These are phyloP conservation scores for Xylaria sp. DNA, from an alignment of 2,329 filamentous ascomycete genomes.

Conservation along the genomic window DNA sequence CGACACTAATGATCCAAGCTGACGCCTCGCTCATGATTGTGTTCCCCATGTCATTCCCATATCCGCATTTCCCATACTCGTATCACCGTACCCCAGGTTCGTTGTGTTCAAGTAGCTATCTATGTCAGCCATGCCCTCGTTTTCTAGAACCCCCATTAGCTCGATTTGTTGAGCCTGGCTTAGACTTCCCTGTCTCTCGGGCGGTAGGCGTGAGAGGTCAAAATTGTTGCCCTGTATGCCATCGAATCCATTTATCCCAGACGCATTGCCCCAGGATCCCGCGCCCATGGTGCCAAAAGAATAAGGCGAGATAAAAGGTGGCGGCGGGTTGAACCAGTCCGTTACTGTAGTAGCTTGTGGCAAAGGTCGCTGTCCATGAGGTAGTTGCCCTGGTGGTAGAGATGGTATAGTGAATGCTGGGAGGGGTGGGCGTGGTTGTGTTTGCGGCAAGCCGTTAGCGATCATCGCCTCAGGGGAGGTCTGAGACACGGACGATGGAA, in stretches of 20 bases:
- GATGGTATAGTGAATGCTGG: constrained; percentile 50
- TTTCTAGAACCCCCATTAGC: constrained; percentile 81
- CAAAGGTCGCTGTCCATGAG: constrained; percentile 50
- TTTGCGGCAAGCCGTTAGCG: constrained; percentile 28
- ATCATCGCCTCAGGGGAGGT: constrained; percentile 34
- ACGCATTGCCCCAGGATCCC: constrained; percentile 47
- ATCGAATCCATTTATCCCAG: constrained; percentile 32
- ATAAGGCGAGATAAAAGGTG: constrained; percentile 60
- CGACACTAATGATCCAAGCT: background rate
- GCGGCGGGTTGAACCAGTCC: constrained; percentile 60
- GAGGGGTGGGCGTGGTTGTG: constrained; percentile 35
- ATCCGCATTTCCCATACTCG: constrained; percentile 11
- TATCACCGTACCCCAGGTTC: constrained; percentile 36
- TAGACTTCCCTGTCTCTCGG: constrained; percentile 69
- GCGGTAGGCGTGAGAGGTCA: constrained; percentile 39
- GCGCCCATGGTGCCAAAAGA: constrained; percentile 51
- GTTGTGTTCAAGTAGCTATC: constrained; percentile 60
- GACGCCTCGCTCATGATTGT: constrained; percentile 20
- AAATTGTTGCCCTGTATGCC: constrained; percentile 32
- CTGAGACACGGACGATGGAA: constrained; percentile 34
- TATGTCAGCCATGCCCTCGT: constrained; percentile 67
- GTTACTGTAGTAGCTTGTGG: constrained; percentile 49
- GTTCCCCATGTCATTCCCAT: constrained; percentile 26
- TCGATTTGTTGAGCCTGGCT: constrained; percentile 83
- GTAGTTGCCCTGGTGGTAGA: constrained; percentile 44